Percentiles rank a stretch among this genome's conserved stretches.
phyloP scores from a whole-genome alignment of 805 yeast genomes.

The Danielia reshetovae region DNA sequence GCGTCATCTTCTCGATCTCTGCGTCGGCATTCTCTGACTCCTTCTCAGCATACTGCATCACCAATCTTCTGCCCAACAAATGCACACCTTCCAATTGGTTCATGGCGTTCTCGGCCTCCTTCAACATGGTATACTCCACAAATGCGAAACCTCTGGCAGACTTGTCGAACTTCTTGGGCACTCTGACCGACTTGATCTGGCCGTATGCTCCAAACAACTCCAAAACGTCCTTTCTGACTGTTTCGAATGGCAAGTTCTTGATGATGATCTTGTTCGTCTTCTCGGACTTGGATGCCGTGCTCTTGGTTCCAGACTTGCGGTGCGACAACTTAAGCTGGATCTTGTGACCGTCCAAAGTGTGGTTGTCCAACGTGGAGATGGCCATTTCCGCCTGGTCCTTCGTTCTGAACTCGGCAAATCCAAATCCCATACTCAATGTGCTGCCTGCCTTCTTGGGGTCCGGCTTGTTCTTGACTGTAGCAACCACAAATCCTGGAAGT shows the following conservation, averaged over 20 bases:
- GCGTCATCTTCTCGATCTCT: constrained; percentile 87
- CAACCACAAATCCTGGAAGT: constrained; percentile 75
- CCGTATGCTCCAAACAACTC: constrained; percentile 94
- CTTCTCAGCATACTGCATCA: constrained; percentile 85
- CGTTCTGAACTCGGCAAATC: constrained; percentile 86
- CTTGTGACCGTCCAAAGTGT: constrained; percentile 82
- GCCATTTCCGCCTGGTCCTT: constrained; percentile 78
- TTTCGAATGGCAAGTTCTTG: constrained; percentile 96
- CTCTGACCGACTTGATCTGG: constrained; percentile 87
- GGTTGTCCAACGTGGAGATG: constrained; percentile 66
- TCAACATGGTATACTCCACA: constrained; percentile 78
- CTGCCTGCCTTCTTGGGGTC: constrained; percentile 70
- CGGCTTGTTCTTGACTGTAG: constrained; percentile 82
- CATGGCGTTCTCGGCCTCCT: constrained; percentile 95
- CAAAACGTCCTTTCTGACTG: constrained; percentile 87
- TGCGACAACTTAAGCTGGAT: constrained; percentile 86
- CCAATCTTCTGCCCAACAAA: constrained; percentile 90
- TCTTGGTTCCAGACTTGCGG: constrained; percentile 49
- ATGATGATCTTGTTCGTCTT: constrained; percentile 79
- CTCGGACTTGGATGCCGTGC: constrained; percentile 27
- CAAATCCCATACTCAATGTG: constrained; percentile 93
- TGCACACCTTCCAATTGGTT: constrained; percentile 92
- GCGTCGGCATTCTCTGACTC: constrained; percentile 83
- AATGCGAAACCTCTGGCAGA: constrained; percentile 97
- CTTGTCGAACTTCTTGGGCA: constrained; percentile 93